Percentiles rank a stretch among this genome's conserved stretches.
phyloP scores from a whole-genome alignment of 352 stramenopile genomes.

The Pythium coloratum region DNA sequence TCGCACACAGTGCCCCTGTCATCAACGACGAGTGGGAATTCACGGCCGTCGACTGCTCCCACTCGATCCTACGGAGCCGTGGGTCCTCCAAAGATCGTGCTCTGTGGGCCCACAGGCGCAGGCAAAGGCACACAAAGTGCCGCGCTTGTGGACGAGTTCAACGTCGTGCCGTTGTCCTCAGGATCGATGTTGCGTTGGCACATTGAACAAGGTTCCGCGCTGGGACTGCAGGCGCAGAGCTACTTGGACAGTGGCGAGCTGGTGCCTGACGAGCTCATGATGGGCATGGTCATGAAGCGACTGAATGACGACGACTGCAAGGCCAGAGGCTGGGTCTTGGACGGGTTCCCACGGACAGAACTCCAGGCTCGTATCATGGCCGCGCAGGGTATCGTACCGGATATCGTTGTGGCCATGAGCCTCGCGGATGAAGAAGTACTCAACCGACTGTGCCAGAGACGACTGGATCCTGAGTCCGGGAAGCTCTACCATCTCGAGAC shows the following conservation, averaged over 20 bases:
- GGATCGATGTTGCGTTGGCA: conserved; percentile 86
- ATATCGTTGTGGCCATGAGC: conserved; percentile 91
- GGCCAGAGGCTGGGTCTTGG: conserved; percentile 90
- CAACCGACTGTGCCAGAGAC: conserved; percentile 66
- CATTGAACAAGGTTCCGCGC: conserved; percentile 47
- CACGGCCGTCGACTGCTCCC: neutral
- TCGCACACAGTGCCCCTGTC: conserved; percentile 26
- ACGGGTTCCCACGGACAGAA: conserved; percentile 93
- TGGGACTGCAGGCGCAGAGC: conserved; percentile 67
- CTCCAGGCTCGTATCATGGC: conserved; percentile 89
- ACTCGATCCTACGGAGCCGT: neutral
- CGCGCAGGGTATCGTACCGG: conserved; percentile 66
- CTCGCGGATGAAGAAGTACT: conserved; percentile 91
- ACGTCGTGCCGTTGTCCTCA: conserved; percentile 85
- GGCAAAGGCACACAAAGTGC: conserved; percentile 97
- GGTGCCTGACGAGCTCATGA: conserved; percentile 55
- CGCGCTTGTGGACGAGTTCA: conserved; percentile 70
- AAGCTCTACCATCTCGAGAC: conserved; percentile 82
- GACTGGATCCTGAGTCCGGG: conserved; percentile 79
- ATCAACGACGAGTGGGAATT: conserved; percentile 11
- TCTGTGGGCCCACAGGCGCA: conserved; percentile 89
- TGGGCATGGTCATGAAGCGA: conserved; percentile 60
- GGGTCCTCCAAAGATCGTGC: conserved; percentile 71
- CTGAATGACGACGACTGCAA: conserved; percentile 87
- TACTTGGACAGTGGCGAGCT: conserved; percentile 84